Base-by-base conservation (phyloP, 495 filamentous ascomycete genomes). In the Chaetomium cochliodes region DNA sequence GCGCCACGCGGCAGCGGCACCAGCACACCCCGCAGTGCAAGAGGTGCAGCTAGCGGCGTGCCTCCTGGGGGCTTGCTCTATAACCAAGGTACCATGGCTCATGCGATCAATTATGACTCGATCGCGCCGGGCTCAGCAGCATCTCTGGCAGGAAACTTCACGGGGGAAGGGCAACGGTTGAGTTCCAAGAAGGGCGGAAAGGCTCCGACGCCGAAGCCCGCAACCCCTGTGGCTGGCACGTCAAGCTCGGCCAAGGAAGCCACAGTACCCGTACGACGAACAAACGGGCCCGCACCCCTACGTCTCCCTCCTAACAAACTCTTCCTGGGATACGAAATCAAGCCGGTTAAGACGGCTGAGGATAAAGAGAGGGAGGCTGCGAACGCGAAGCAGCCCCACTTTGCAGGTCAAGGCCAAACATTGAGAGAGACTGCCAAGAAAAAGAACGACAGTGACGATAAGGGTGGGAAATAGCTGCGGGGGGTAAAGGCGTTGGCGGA, bases 301-400 rank as follows among this genome's bases (percentile, higher is more conserved):
- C 85, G 94, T 23, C 77, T 98, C 57, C 86, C 92, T 2, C 90
- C 88, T 0, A 93, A 93, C 62, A 93, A 97, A 72, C 80, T 98
- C 8, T 98, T 98, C 79, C 94, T 98, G 67, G 94, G 94, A 13
- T 98, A 98, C 70, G 87, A 94, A 65, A 83, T 97, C 73, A 93
- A 89, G 70, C 92, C 92, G 0, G 83, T 93, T 22, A 91, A 89
- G 80, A 91, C 91, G 49, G 87, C 88, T 23, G 90, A 87, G 30
- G 90, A 91, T 62, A 84, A 88, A 58, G 88, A 85, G 23, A 79
- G 82, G 60, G 81, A 86, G 56, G 84, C 85, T 33, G 86, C 87
- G 51, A 80, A 84, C 30, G 86, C 86, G 3, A 75, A 77, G 54
- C 88, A 88, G 70, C 89, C 88, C 12, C 83, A 89, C 66, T 98